Base-by-base conservation (phyloP, 2,329 filamentous ascomycete species). In the Dothideomycetes sp. region DNA sequence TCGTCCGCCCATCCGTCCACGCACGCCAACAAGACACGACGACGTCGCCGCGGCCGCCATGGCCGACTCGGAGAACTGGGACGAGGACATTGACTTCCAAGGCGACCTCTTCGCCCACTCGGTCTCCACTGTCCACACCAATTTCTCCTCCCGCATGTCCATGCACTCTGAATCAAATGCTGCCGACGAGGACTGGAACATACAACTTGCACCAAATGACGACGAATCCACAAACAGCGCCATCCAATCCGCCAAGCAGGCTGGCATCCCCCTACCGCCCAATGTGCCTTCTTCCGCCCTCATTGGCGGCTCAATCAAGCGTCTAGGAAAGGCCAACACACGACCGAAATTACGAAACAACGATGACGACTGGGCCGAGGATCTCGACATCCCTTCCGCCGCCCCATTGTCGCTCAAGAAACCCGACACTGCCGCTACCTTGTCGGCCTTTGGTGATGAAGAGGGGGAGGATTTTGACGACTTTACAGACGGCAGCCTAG, bases 401-500 rank as follows among this genome's bases (percentile, higher is more conserved):
- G 55, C 53, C 24, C 58, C 59, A n/a, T 53, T 70, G 42, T 61
- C 63, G 51, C 50, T 64, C 53, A 68, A 68, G 53, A 57, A 33
- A 34, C 19, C 45, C 51, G 9, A 55, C 56, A 16, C 49, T 56
- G 75, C 82, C 27, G 73, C 76, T 27, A 74, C 79, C 15, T 77
- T 74, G 52, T 79, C 77, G 3, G 75, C 79, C 4, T 69, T 70
- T 11, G 37, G 36, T 15, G 31, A 34, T n/a, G 15, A 34, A 11
- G 32, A 44, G 5, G 30, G 32, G 12, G 85, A 94, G 38, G 88
- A 94, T 45, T 78, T 94, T 50, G 88, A 83, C 44, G 79, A 95
- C 55, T 94, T 89, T 83, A 85, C 83, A 38, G 91, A 96, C 62
- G 88, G 87, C 40, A 95, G 88, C 57, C 70, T 95, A 43, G 87